Percentiles rank a stretch among this genome's conserved stretches.
phyloP scores from a whole-genome alignment of 176 grass and related monocot genomes.

The Aegilops longissima region DNA sequence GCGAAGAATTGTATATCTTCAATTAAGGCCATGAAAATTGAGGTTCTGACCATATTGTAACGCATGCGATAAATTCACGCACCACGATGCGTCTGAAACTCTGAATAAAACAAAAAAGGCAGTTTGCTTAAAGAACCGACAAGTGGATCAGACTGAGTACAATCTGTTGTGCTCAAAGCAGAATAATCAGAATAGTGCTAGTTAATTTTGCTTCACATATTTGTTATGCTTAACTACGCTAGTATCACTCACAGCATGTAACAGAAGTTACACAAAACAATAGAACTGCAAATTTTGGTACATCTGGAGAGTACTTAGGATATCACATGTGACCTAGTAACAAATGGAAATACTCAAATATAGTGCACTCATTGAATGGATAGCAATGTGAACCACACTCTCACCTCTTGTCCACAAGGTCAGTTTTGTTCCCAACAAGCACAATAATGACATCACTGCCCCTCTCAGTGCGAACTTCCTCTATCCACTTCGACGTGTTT shows the following conservation, averaged over 20 bases:
- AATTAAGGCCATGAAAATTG: not conserved
- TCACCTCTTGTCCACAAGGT: conserved; percentile 99
- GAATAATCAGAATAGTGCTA: not conserved
- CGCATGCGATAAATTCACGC: not conserved
- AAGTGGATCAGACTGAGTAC: not conserved
- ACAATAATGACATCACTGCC: conserved; percentile 99
- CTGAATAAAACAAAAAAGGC: not conserved
- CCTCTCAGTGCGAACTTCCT: conserved; percentile 96
- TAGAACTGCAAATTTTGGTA: not conserved
- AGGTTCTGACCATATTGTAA: not conserved
- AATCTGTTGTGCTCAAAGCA: not conserved
- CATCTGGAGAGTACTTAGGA: not conserved
- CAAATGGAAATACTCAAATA: conserved; percentile 16
- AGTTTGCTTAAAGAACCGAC: not conserved
- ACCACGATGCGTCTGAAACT: not conserved
- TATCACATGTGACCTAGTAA: not conserved
- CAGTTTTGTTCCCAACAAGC: conserved; percentile 98
- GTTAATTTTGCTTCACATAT: not conserved
- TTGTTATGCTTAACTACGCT: not conserved
- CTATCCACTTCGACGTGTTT: conserved; percentile 99
- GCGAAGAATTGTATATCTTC: not conserved
- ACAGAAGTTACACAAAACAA: not conserved
- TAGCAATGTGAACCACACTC: conserved; percentile 12
- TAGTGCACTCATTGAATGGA: not conserved
- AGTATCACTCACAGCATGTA: not conserved